These are phyloP conservation scores for Pyrus hybrid DNA, from an alignment of 331 rosid genomes.

Conservation along the genomic window DNA sequence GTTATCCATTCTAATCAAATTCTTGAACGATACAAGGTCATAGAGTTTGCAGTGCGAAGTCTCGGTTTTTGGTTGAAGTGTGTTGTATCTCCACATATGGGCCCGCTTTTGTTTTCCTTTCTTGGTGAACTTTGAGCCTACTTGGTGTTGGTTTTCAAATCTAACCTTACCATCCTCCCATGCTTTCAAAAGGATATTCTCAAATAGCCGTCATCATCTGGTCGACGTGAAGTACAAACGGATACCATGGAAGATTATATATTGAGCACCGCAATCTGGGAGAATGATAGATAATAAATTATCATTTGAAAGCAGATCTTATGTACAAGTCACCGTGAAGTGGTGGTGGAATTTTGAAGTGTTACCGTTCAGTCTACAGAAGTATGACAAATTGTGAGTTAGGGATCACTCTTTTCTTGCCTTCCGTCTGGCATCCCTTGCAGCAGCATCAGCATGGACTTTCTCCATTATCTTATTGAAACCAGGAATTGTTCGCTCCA, in stretches of 20 bases:
- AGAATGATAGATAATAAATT: not conserved
- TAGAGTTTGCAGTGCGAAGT: no score
- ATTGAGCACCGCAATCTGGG: not conserved
- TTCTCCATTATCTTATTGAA: constrained; percentile 33
- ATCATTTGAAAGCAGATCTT: not conserved
- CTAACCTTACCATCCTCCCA: not conserved
- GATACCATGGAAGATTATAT: not conserved
- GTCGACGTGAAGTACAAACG: not conserved
- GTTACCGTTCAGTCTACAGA: not conserved
- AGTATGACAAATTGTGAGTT: not conserved
- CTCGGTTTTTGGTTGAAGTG: no score
- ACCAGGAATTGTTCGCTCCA: constrained; percentile 48
- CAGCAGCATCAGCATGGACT: constrained; percentile 2
- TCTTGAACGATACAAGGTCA: no score
- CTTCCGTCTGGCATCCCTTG: constrained; percentile 18
- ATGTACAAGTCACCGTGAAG: not conserved
- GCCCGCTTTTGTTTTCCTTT: no score
- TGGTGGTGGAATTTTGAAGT: not conserved
- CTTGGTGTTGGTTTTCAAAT: not conserved
- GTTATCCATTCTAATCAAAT: no score
- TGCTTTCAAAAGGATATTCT: not conserved
- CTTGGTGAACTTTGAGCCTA: no score
- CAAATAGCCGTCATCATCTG: not conserved
- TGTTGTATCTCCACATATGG: no score
- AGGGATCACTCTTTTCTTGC: constrained; percentile 13